These are phyloP conservation scores for Kluyveromyces lactis DNA, from an alignment of 805 yeast genomes.

Conservation along the genomic window DNA sequence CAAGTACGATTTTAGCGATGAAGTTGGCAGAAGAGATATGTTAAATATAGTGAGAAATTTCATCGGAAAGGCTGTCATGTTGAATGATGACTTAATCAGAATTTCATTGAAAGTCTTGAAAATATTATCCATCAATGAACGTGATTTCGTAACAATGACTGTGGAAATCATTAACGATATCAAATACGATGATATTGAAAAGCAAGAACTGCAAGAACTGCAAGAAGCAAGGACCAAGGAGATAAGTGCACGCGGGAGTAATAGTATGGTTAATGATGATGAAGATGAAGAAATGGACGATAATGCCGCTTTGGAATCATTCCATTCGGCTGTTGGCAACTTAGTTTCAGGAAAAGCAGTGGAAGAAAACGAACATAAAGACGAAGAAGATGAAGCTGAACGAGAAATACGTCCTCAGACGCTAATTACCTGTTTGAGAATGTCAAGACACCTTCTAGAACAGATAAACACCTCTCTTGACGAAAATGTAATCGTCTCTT, in stretches of 20 bases:
- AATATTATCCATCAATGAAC: slow-evolving; percentile 66
- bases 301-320: slow-evolving; percentile 35
- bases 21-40: slow-evolving; percentile 78
- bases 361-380: slow-evolving; percentile 11
- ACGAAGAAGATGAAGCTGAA: slow-evolving; percentile 19
- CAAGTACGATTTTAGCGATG: slow-evolving; percentile 81
- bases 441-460: slow-evolving; percentile 64
- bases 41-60: slow-evolving; percentile 49
- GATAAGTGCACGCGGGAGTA: slow-evolving; percentile 15
- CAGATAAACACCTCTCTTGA: slow-evolving; percentile 56
- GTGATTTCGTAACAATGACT: slow-evolving; percentile 75
- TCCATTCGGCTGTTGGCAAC: slow-evolving; percentile 39
- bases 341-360: slow-evolving; percentile 23
- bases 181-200: slow-evolving; percentile 51
- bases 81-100: slow-evolving; percentile 46
- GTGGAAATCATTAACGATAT: slow-evolving; percentile 83
- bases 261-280: slow-evolving; percentile 13
- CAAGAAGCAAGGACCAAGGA: slow-evolving; percentile 13
- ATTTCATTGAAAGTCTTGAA: slow-evolving; percentile 57
- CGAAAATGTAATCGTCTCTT: slow-evolving; percentile 54
- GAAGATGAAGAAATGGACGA: slow-evolving; percentile 22
- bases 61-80: slow-evolving; percentile 44
- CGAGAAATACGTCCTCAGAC: slow-evolving; percentile 34
- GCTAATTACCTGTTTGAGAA: slow-evolving; percentile 53
- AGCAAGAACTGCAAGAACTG: slow-evolving; percentile 26